These are phyloP conservation scores for Ascochyta clinopodiicola DNA, from an alignment of 2,329 filamentous ascomycete genomes.

Conservation along the genomic window DNA sequence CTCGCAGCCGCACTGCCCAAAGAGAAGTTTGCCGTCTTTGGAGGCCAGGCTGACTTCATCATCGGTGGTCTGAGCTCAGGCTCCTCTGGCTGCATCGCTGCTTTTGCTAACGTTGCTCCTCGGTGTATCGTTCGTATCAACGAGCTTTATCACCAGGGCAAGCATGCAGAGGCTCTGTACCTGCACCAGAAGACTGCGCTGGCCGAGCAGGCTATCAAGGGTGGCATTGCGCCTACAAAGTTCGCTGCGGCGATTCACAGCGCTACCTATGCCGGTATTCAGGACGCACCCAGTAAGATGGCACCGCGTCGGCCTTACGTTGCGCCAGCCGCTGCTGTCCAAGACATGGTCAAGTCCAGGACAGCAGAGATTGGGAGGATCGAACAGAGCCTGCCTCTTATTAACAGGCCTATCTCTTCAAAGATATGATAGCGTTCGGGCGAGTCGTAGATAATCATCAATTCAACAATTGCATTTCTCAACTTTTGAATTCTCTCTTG, in stretches of 20 bases:
- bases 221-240: constrained; percentile 69
- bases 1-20: constrained; percentile 60
- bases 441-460: constrained; percentile 3
- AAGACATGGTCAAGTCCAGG: constrained; percentile 18
- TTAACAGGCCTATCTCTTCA: constrained; percentile 9
- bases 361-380: constrained; percentile 30
- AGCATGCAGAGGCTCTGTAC: constrained; percentile 61
- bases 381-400: constrained; percentile 23
- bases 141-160: constrained; percentile 62
- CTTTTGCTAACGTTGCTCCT: constrained; percentile 63
- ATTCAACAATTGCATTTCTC: not conserved
- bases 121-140: constrained; percentile 64
- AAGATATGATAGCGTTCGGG: constrained; percentile 6
- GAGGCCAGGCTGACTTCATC: constrained; percentile 75
- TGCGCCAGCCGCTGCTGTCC: constrained; percentile 17
- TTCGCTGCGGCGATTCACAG: constrained; percentile 68
- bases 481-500: not conserved
- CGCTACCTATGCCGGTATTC: constrained; percentile 62
- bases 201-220: constrained; percentile 69
- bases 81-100: constrained; percentile 61
- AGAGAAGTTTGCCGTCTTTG: constrained; percentile 69
- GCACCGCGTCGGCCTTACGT: constrained; percentile 27
- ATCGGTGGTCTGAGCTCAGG: constrained; percentile 60
- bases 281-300: constrained; percentile 22
- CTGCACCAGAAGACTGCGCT: constrained; percentile 67